Percentiles rank a stretch among this genome's conserved stretches.
Conservation (phyloP, 768 basidiomycete species). For the Tephrocybe rancida region DNA sequence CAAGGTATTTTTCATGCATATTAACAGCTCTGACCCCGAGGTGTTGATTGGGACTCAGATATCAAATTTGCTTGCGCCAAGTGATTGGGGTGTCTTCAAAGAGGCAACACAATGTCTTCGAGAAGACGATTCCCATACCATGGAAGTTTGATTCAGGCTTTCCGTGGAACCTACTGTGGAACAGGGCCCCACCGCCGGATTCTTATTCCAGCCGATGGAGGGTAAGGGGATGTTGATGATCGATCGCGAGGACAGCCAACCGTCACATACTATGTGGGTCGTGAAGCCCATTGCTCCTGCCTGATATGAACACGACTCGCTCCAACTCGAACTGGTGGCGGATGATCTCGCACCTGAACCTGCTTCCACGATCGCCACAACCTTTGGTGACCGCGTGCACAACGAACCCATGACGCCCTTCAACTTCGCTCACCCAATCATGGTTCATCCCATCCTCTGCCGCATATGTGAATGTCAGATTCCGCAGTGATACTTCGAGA, state of each 20-base stretch:
- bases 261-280: constrained; percentile 99
- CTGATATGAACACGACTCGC: constrained; percentile 67
- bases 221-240: constrained; percentile 99
- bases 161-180: constrained; percentile 68
- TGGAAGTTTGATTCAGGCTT: constrained; percentile 89
- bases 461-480: constrained; percentile 97
- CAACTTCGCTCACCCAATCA: constrained; percentile 77
- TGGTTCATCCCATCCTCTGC: constrained; percentile 84
- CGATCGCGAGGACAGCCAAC: constrained; percentile 83
- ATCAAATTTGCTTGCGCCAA: constrained; percentile 76
- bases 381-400: constrained; percentile 32
- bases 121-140: constrained; percentile 91
- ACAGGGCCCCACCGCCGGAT: constrained; percentile 52
- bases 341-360: constrained; percentile 46
- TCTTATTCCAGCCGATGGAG: constrained; percentile 85
- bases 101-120: constrained; percentile 85
- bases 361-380: constrained; percentile 39
- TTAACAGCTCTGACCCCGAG: constrained; percentile 78
- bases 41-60: constrained; percentile 79
- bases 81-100: constrained; percentile 81
- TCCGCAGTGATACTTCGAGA: constrained; percentile 99
- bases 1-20: constrained; percentile 7
- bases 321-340: constrained; percentile 58
- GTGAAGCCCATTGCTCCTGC: constrained; percentile 80
- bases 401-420: constrained; percentile 67